Conservation (phyloP, 2,329 filamentous ascomycete species). For the Neospermospora avenae region DNA sequence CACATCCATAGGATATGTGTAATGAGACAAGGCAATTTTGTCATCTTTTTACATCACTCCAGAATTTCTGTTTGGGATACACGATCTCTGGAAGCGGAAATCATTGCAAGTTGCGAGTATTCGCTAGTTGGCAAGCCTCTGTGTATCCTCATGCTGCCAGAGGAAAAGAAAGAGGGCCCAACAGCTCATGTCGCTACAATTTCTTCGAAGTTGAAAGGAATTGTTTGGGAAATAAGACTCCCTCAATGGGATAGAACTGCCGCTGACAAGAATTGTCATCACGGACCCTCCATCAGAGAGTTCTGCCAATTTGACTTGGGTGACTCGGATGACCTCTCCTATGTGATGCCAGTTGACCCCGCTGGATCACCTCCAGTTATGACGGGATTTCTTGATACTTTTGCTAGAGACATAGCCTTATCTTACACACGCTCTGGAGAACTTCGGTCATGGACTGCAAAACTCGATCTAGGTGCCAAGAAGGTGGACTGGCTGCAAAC, state of each 20-base stretch:
- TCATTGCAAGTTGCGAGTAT: slow-evolving; percentile 59
- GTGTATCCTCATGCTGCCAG: slow-evolving; percentile 74
- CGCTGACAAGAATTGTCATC: slow-evolving; percentile 37
- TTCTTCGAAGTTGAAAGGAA: slow-evolving; percentile 71
- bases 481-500: slow-evolving; percentile 79
- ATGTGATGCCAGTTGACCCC: slow-evolving; percentile 80
- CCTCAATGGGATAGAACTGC: slow-evolving; percentile 43
- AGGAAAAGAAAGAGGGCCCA: slow-evolving; percentile 48
- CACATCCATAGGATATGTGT: slow-evolving; percentile 80
- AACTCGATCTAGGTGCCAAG: slow-evolving; percentile 57
- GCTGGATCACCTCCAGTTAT: slow-evolving; percentile 69
- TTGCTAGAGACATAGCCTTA: slow-evolving; percentile 80
- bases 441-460: slow-evolving; percentile 82
- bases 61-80: slow-evolving; percentile 79
- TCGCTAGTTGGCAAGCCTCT: slow-evolving; percentile 66
- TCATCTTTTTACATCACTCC: slow-evolving; percentile 74
- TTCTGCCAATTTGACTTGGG: slow-evolving; percentile 71
- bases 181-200: slow-evolving; percentile 76
- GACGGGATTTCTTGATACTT: slow-evolving; percentile 79
- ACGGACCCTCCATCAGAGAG: slow-evolving; percentile 50
- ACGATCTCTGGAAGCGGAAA: slow-evolving; percentile 52
- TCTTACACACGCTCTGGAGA: slow-evolving; percentile 75
- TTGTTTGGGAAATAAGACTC: slow-evolving; percentile 75
- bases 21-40: slow-evolving; percentile 71
- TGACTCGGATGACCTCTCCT: slow-evolving; percentile 54